phyloP scores from a whole-genome alignment of 2,329 filamentous ascomycete genomes.

The Tolypocladium pustulatum region DNA sequence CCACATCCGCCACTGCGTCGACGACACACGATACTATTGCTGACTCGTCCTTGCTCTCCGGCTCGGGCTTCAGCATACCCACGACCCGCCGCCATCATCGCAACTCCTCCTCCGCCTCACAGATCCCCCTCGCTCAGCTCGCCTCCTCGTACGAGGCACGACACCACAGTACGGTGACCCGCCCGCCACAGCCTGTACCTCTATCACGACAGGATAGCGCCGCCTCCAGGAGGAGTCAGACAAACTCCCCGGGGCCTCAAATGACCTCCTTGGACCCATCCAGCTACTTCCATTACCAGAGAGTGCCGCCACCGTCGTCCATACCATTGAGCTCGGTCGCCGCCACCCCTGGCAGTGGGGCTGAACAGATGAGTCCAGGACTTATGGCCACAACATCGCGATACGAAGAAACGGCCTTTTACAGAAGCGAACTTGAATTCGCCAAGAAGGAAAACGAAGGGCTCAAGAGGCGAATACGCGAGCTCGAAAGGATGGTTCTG shows the following conservation, averaged over 20 bases:
- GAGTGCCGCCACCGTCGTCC: conserved; percentile 24
- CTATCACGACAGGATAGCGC: conserved; percentile 46
- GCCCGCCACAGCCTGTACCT: conserved; percentile 31
- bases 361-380: conserved; percentile 38
- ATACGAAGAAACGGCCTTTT: conserved; percentile 52
- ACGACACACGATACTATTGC: conserved; percentile 32
- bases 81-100: conserved; percentile 45
- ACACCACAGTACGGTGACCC: conserved; percentile 28
- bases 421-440: conserved; percentile 47
- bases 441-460: conserved; percentile 55
- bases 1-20: conserved; percentile 43
- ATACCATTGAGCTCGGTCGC: conserved; percentile 25
- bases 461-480: conserved; percentile 49
- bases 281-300: conserved; percentile 38
- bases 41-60: conserved; percentile 44
- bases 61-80: conserved; percentile 47
- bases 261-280: conserved; percentile 33
- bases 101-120: conserved; percentile 48
- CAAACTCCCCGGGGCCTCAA: conserved; percentile 34
- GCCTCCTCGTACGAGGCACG: conserved; percentile 25
- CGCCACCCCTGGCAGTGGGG: conserved; percentile 27
- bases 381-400: conserved; percentile 46
- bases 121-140: conserved; percentile 29
- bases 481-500: conserved; percentile 46
- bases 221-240: conserved; percentile 40